Base-by-base conservation (phyloP, 441 rosid genomes). In the Adansonia rubrostipa region DNA sequence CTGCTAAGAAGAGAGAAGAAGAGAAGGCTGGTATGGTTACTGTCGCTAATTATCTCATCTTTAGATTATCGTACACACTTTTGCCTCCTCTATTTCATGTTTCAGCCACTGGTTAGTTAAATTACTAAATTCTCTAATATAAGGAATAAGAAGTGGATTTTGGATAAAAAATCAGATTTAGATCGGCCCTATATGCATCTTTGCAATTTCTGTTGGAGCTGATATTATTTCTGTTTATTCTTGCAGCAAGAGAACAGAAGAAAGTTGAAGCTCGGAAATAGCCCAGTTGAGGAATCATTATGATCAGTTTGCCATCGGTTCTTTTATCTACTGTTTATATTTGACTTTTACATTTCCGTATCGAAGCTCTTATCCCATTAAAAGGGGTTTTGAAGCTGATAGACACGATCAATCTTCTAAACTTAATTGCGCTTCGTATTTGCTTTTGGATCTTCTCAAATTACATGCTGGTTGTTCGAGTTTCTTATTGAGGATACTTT, bases 1-100 rank as follows among this genome's bases (percentile, higher is more conserved):
- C 99, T 72, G 94, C 98, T 22, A 96, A 83, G 81, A 94, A 91
- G 87, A 89, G 98, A 65, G 99, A 96, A 77, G 98, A 96, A 84
- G 98, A 96, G 81, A 96, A 90, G 86, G 97, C 97, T 20, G 98
- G 99, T 93, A 90, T 64, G 42, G 9, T 66, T 73, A 36, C 2
- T 54, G 11, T 44, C 0, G 36, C 68, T 8, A 14, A 44, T 44
- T 1, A 6, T 20, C 36, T 19, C 57, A 9, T 24, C 60, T 22
- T 28, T 47, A 14, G 48, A 45, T 62, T 20, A 57, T 22, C 22
- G 36, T 11, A 4, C 22, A 40, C 36, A 42, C 66, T 10, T 17
- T 42, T 19, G 6, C 9, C 13, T 44, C 22, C 40, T 57, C 9
- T 45, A 5, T 14, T 3, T 7, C 3, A 20, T 20, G 45, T 11